Base-by-base conservation (phyloP, 1,284 basidiomycete genomes). In the Heterobasidion parviporum region DNA sequence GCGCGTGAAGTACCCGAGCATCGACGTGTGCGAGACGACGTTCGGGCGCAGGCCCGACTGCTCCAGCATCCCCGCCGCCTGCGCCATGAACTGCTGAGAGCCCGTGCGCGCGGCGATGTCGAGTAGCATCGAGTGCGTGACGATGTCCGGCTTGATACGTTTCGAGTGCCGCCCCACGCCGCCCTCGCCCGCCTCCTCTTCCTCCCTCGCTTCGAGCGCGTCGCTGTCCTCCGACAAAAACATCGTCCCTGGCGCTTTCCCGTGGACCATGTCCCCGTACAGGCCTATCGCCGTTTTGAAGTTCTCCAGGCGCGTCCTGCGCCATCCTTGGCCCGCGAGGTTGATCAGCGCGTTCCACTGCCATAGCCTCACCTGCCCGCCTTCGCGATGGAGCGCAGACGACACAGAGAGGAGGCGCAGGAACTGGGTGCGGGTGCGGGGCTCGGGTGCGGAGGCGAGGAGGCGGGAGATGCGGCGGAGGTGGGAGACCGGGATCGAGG, bases 311-410 rank as follows among this genome's bases (percentile, higher is more conserved):
- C 72, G 70, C 41, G 78, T 78, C 64, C 76, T 81, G 57, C 86
- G 76, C 71, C 78, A 81, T 1, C 85, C 85, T 59, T 76, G 79
- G n/a, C 83, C 87, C 0, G 83, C 81, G 65, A 74, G 75, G 62
- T 87, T 76, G 58, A 90, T 79, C 47, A 92, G 74, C 7, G 80
- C 72, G 64, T 90, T 91, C 85, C 88, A 90, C 66, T 90, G 80
- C 75, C 80, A 81, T 14, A 72, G 61, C 58, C 76, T 72, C 41
- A 89, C 66, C 10, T 59, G 70, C 33, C 80, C 83, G 7, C 79
- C 82, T 12, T 70, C 70, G 32, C 69, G 70, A 56, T 77, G 79
- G 45, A 89, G 70, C 36, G 74, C 75, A 46, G 76, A 77, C 57
- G 89, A 63, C 14, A 89, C 79, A 26, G 83, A 78, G 34, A 89